Evolutionary conservation across 2,329 filamentous ascomycete species (phyloP).

Genomic region (Aspergillus latus): DNA sequence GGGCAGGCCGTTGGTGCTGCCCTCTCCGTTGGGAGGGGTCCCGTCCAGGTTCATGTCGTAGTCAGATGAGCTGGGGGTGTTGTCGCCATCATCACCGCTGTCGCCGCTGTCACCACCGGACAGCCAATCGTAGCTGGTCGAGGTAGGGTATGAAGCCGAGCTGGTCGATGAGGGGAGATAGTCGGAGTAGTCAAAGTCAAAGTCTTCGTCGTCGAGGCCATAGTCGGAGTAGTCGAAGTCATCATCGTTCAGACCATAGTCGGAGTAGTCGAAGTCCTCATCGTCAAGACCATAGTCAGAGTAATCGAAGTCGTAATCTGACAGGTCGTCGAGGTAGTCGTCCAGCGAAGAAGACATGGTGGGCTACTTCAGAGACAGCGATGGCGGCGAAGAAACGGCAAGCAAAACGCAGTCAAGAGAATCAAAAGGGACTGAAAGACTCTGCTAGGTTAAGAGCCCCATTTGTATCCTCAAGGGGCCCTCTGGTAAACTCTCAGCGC

Average conservation of each 20-base stretch:
- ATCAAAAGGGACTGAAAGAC: background rate
- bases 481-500: background rate
- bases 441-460: too few species aligned
- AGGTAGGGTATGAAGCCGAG: background rate
- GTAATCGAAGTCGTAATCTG: background rate
- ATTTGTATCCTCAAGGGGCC: background rate
- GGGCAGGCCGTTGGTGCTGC: too few species aligned
- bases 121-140: background rate
- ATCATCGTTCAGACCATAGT: background rate
- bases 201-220: background rate
- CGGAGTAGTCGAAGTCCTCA: background rate
- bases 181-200: background rate
- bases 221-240: background rate
- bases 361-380: background rate
- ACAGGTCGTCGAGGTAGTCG: slow-evolving; percentile 1
- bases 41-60: too few species aligned
- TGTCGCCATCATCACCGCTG: background rate
- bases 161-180: background rate
- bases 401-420: background rate
- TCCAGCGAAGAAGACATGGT: background rate
- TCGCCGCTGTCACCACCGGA: background rate
- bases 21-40: too few species aligned
- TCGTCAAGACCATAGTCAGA: background rate
- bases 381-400: background rate
- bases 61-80: too few species aligned